These are phyloP conservation scores for Pseudonectria foliicola DNA, from an alignment of 2,329 filamentous ascomycete species.

Conservation along the genomic window DNA sequence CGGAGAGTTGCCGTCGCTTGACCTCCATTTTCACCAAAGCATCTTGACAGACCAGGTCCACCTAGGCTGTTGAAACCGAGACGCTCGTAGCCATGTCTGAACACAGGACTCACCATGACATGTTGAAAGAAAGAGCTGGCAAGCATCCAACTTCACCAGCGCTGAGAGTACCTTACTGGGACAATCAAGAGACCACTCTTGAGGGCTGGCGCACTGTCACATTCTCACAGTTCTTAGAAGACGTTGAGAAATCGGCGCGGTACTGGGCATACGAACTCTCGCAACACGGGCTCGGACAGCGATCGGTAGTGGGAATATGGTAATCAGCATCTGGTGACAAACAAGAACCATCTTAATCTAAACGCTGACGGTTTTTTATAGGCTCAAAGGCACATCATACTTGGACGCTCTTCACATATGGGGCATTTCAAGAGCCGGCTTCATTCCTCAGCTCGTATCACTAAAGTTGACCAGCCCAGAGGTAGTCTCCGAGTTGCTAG, in stretches of 20 bases:
- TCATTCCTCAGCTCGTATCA: conserved; percentile 13
- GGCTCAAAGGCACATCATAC: conserved; percentile 12
- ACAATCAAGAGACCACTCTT: too few relatives aligned
- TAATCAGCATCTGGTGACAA: neutral
- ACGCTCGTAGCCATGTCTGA: too few relatives aligned
- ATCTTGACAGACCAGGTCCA: too few relatives aligned
- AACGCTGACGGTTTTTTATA: neutral
- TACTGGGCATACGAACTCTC: conserved; percentile 9
- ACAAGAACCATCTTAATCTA: too few relatives aligned
- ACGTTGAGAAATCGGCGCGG: conserved; percentile 6
- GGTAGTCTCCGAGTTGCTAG: conserved; percentile 11
- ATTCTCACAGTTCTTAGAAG: conserved; percentile 4
- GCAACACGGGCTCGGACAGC: neutral
- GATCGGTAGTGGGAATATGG: conserved; percentile 15
- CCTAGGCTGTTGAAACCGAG: too few relatives aligned
- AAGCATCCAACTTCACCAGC: too few relatives aligned
- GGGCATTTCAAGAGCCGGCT: conserved; percentile 13
- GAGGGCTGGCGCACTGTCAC: conserved; percentile 7
- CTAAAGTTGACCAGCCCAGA: conserved; percentile 10
- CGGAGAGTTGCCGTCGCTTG: too few relatives aligned
- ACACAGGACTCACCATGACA: too few relatives aligned
- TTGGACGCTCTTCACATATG: conserved; percentile 11
- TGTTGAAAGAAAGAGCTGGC: too few relatives aligned
- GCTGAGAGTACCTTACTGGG: too few relatives aligned
- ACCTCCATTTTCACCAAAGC: too few relatives aligned